Evolutionary conservation across 2,329 filamentous ascomycete species (phyloP).

Genomic region (Colletotrichum cereale): DNA sequence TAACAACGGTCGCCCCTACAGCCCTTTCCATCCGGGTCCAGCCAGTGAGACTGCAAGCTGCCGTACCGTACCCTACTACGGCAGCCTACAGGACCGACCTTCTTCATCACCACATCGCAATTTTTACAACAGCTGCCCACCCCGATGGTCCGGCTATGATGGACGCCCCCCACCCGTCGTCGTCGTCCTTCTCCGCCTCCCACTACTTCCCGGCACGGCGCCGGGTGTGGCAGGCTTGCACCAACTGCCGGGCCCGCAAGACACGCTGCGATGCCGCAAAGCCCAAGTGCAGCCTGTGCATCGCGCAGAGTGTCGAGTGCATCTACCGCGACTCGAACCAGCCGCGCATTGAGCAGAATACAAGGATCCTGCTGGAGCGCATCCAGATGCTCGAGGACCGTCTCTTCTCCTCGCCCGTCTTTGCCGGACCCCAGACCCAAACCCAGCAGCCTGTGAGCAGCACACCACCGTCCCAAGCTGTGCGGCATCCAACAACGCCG

Average conservation of each 20-base stretch:
- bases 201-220: slow-evolving; percentile 39
- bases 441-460: background rate
- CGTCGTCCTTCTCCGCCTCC: slow-evolving; percentile 31
- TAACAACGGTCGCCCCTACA: too few species aligned
- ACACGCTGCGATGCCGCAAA: slow-evolving; percentile 48
- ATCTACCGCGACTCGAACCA: slow-evolving; percentile 47
- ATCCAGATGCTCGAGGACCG: slow-evolving; percentile 49
- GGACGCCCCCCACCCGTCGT: slow-evolving; percentile 17
- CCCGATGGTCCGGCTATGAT: background rate
- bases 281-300: slow-evolving; percentile 47
- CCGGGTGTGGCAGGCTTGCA: slow-evolving; percentile 46
- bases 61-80: too few species aligned
- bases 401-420: slow-evolving; percentile 37
- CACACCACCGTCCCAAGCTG: background rate
- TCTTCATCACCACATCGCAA: background rate
- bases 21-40: too few species aligned
- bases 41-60: too few species aligned
- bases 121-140: too few species aligned
- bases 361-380: slow-evolving; percentile 45
- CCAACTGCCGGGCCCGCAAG: slow-evolving; percentile 48
- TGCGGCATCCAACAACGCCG: slow-evolving; percentile 9
- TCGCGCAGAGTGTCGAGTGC: slow-evolving; percentile 47
- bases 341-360: slow-evolving; percentile 47
- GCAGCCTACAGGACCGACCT: too few species aligned
- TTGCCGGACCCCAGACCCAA: slow-evolving; percentile 11